Base-by-base conservation (phyloP, 805 yeast species). In the Wickerhamomyces sydowiorum region DNA sequence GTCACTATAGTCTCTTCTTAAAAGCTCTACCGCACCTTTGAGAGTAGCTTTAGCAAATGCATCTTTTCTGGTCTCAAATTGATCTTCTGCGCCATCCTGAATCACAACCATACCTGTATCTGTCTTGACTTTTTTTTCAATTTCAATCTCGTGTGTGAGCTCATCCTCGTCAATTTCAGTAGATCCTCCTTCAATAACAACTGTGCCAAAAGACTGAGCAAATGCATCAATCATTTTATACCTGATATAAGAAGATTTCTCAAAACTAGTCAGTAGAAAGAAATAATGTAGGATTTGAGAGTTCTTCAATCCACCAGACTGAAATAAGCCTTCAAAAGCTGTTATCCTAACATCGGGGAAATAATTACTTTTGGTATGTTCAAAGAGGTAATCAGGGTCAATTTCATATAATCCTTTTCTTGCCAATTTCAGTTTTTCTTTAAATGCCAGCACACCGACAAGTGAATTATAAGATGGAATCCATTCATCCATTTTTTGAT, bases 401-500 rank as follows among this genome's bases (percentile, higher is more conserved):
- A 83, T 57, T 5, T 67, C 62, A 19, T 75, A 66, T 9, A 79
- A 60, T 0, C 88, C 87, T 17, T 66, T 65, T 12, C 73, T 60
- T 0, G 83, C 79, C 33, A 93, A 62, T 29, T 67, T 60, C 33
- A 85, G 70, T 48, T 82, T 85, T 48, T 77, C 81, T 31, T 64
- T 61, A 19, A 89, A 51, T 23, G 89, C 76, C 5, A 76, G 65
- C 22, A 69, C 61, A 15, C 89, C 71, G 31, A 86, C 66, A 29
- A 71, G 47, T 43, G 73, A 59, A 40, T 78, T 82, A 47, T 75
- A 78, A 0, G 96, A 82, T 1, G 96, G 91, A 7, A 83, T 70
- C 95, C 95, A 88, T 34, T 76, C 80, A 54, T 91, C 98, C 64
- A 93, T 72, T 47, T 89, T 79, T 50, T 80, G 78, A 45, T 80